Conservation (phyloP, 805 yeast genomes). For the Hanseniaspora meyeri region DNA sequence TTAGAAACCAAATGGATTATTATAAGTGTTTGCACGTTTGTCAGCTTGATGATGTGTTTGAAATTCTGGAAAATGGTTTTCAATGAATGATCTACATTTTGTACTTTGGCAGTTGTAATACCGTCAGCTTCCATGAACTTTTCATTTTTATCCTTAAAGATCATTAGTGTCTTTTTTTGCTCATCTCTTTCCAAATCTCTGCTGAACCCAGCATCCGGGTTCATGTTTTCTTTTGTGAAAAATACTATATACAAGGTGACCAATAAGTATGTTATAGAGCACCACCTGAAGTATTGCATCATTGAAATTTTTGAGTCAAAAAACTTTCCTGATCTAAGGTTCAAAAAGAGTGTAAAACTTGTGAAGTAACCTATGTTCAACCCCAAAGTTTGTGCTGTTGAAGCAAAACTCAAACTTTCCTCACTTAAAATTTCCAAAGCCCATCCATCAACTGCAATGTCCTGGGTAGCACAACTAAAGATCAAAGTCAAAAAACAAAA, state of each 20-base stretch:
- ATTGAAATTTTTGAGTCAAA: slow-evolving; percentile 60
- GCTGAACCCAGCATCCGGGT: slow-evolving; percentile 19
- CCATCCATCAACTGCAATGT: slow-evolving; percentile 99
- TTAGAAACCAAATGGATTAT: slow-evolving; percentile 67
- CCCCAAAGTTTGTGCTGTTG: slow-evolving; percentile 95
- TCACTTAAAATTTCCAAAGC: slow-evolving; percentile 77
- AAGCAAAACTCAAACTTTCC: slow-evolving; percentile 74
- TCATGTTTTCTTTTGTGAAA: slow-evolving; percentile 62
- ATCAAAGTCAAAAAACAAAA: slow-evolving; percentile 63
- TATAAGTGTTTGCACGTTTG: slow-evolving; percentile 63
- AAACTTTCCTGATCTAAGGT: slow-evolving; percentile 83
- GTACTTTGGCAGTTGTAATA: slow-evolving; percentile 15
- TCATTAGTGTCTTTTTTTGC: slow-evolving; percentile 4
- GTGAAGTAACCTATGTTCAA: slow-evolving; percentile 84
- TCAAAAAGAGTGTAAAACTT: slow-evolving; percentile 81
- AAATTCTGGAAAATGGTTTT: slow-evolving; percentile 50
- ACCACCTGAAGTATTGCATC: slow-evolving; percentile 60
- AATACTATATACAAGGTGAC: slow-evolving; percentile 52
- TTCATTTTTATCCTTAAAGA: slow-evolving; percentile 6
- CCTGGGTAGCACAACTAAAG: slow-evolving; percentile 90
- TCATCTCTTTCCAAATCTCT: slow-evolving; percentile 2
- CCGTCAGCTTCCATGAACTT: slow-evolving; percentile 13
- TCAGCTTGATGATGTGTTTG: slow-evolving; percentile 54
- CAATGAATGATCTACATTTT: slow-evolving; percentile 26
- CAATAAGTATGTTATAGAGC: slow-evolving; percentile 60